Evolutionary conservation across 2,329 filamentous ascomycete species (phyloP).

Genomic region (Hansfordia pulvinata): DNA sequence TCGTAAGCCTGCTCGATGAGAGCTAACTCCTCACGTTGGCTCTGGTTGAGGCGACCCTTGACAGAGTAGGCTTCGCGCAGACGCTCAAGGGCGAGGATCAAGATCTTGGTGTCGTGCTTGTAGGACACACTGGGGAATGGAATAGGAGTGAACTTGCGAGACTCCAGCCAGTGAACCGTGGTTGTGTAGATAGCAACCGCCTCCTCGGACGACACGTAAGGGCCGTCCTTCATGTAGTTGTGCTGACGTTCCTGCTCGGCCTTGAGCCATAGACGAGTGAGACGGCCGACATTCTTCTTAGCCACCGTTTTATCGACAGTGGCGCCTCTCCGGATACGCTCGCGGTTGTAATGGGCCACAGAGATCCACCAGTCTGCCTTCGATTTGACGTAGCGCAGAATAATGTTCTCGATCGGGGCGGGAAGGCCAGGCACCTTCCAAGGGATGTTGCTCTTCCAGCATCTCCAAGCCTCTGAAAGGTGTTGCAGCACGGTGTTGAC

Average conservation of each 20-base stretch:
- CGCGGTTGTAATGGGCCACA: conserved; percentile 95
- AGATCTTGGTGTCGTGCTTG: conserved; percentile 98
- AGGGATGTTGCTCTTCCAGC: conserved; percentile 99
- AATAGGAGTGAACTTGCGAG: conserved; percentile 94
- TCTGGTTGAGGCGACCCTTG: conserved; percentile 92
- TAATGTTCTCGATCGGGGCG: conserved; percentile 97
- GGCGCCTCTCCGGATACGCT: conserved; percentile 88
- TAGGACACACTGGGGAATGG: conserved; percentile 98
- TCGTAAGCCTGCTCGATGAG: conserved; percentile 98
- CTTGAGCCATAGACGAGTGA: conserved; percentile 94
- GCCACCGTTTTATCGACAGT: conserved; percentile 98
- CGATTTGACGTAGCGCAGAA: conserved; percentile 94
- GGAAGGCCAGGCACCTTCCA: conserved; percentile 98
- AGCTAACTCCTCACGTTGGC: conserved; percentile 89
- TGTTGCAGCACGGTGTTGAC: conserved; percentile 96
- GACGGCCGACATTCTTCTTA: conserved; percentile 93
- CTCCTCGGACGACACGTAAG: conserved; percentile 96
- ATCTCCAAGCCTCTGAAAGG: conserved; percentile 95
- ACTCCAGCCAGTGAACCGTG: conserved; percentile 97
- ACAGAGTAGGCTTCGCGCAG: conserved; percentile 94
- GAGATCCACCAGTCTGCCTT: conserved; percentile 99
- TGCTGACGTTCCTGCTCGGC: conserved; percentile 96
- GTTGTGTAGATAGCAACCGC: conserved; percentile 98
- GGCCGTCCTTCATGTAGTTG: conserved; percentile 98
- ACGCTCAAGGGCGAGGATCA: conserved; percentile 88